A percentile compares a stretch with the other conserved stretches of the same genome.
Evolutionary conservation across 768 basidiomycete species (phyloP).

Genomic region (Gelatoporia subvermispora): DNA sequence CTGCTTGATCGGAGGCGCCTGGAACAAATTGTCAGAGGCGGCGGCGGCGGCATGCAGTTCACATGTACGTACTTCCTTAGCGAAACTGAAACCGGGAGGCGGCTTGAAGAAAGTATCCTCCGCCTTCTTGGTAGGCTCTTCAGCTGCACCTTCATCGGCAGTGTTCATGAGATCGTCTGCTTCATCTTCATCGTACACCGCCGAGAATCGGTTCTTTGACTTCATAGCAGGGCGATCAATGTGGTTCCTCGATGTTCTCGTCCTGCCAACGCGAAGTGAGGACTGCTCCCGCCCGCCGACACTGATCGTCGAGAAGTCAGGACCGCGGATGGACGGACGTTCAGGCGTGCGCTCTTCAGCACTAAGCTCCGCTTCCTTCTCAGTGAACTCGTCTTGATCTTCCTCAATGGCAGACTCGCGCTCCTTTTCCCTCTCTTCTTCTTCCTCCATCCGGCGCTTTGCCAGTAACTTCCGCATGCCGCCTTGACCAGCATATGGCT

Average conservation of each 20-base stretch:
- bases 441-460: conserved; percentile 52
- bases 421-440: conserved; percentile 38
- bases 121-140: conserved; percentile 31
- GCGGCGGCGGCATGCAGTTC: not conserved
- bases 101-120: conserved; percentile 52
- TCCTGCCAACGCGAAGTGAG: conserved; percentile 63
- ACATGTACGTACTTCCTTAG: conserved; percentile 46
- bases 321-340: not conserved
- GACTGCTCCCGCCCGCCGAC: conserved; percentile 33
- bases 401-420: conserved; percentile 23
- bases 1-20: conserved; percentile 30
- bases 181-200: conserved; percentile 49
- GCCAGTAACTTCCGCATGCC: conserved; percentile 76
- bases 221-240: conserved; percentile 44
- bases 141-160: conserved; percentile 40
- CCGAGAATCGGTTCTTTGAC: conserved; percentile 58
- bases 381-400: conserved; percentile 24
- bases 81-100: conserved; percentile 63
- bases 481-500: conserved; percentile 76
- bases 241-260: conserved; percentile 52
- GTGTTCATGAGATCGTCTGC: conserved; percentile 28
- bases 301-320: conserved; percentile 3
- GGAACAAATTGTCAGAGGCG: not conserved
- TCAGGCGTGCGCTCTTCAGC: conserved; percentile 12
- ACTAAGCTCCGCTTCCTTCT: conserved; percentile 19